Evolutionary conservation across 1,284 basidiomycete genomes (phyloP), one percentile per base, ranked within the genome.

Genomic region (Pseudozyma hubeiensis): DNA sequence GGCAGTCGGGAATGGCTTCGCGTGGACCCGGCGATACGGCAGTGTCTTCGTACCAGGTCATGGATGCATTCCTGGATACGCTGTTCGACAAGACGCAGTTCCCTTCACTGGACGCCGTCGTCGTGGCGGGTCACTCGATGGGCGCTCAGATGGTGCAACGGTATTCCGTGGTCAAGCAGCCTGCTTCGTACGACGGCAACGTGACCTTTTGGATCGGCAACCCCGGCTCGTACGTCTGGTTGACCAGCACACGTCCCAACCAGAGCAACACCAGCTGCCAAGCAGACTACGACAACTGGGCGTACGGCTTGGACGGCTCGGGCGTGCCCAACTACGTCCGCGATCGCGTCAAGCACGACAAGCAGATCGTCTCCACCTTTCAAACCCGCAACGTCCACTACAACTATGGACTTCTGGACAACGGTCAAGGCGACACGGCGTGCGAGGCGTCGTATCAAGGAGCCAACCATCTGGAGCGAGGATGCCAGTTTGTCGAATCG

Each of bases 91-190:
- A 65, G 50, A 58, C 53, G 7, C 64, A 75, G 33, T 82, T 77
- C 62, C 76, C 78, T 7, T 53, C 55, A 13, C 64, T 82, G 33
- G 62, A 79, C n/a, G 52, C 48, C 6, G 79, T 79, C 43, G 67
- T 75, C 34, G 17, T 82, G 14, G 75, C 71, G 7, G 80, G 80
- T 34, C 80, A 82, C 64, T 80, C 78, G 45, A 77, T 82, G 75
- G 80, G 79, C 17, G 80, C 79, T 2, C 80, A 82, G 58, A 75
- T 72, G 57, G 73, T 65, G 17, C 72, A 75, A 41, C 69, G 79
- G 24, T 82, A 82, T 46, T 57, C 79, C 0, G 34, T 77, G 14
- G 31, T 77, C 37, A 78, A 79, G 51, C 58, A 75, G 24, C 39
- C 63, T 39, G 69, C 67, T 19, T 16, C 53, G 14, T 80, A 82